Percentiles rank a stretch among this genome's conserved stretches.
Evolutionary conservation across 2,329 filamentous ascomycete species (phyloP).

Genomic region (Colletotrichum gloeosporioides): DNA sequence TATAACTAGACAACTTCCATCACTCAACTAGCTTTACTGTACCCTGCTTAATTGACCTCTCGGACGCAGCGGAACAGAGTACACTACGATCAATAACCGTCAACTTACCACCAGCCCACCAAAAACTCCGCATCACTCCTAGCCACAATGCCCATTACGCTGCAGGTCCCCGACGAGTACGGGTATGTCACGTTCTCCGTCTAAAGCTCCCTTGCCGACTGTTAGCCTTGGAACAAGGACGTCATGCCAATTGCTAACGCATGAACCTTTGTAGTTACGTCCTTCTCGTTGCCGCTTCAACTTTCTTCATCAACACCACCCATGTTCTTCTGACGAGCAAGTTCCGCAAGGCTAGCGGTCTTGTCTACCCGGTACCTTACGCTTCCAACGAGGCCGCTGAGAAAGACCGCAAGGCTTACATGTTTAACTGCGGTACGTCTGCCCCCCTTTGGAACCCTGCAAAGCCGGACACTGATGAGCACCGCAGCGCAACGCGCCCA

Average conservation of each 20-base stretch:
- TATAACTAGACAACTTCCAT: neutral
- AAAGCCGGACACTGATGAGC: neutral
- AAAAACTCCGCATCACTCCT: neutral
- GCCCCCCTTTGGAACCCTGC: neutral
- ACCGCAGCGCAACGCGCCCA: slow-evolving; percentile 64
- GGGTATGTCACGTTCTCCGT: slow-evolving; percentile 42
- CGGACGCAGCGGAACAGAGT: neutral
- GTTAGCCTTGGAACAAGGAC: neutral
- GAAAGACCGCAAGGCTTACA: slow-evolving; percentile 58
- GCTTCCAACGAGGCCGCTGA: slow-evolving; percentile 58
- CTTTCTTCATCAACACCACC: slow-evolving; percentile 62
- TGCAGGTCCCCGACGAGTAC: slow-evolving; percentile 55
- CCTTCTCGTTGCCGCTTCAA: slow-evolving; percentile 60
- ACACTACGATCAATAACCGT: neutral
- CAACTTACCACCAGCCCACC: neutral
- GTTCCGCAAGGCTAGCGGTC: slow-evolving; percentile 56
- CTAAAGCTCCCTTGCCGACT: neutral
- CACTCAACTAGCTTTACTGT: neutral
- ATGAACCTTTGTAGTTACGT: slow-evolving; percentile 58
- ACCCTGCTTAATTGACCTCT: neutral
- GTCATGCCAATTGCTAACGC: neutral
- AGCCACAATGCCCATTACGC: slow-evolving; percentile 45
- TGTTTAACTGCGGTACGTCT: slow-evolving; percentile 66
- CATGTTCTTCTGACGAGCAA: slow-evolving; percentile 53
- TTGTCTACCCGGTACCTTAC: slow-evolving; percentile 64